These are phyloP conservation scores for Botryotinia globosa DNA, from an alignment of 2,329 filamentous ascomycete species.

Conservation along the genomic window DNA sequence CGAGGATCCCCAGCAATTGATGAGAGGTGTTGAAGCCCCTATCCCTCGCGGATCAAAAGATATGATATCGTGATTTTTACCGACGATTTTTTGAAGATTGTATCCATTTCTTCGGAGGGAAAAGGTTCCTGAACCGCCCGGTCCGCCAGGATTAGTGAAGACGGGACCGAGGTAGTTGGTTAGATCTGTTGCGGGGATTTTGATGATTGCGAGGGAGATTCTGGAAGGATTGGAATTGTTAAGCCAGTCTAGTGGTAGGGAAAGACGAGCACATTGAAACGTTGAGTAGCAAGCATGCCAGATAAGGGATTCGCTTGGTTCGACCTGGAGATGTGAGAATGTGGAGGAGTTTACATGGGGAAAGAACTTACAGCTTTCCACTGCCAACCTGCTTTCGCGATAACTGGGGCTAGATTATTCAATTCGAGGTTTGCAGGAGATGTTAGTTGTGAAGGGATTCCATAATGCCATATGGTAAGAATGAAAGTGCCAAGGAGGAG, in stretches of 20 bases:
- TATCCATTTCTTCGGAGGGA: slow-evolving; percentile 32
- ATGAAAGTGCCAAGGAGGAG: neutral
- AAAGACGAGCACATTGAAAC: slow-evolving; percentile 33
- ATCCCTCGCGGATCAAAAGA: slow-evolving; percentile 51
- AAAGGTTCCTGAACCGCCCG: slow-evolving; percentile 47
- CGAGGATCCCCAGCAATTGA: slow-evolving; percentile 48
- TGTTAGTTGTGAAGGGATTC: neutral
- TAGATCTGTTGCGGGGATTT: slow-evolving; percentile 27
- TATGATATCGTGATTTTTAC: slow-evolving; percentile 48
- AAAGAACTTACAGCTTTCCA: neutral
- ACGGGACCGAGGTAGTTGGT: slow-evolving; percentile 28
- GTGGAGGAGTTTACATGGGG: neutral
- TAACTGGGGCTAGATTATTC: neutral
- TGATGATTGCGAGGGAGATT: slow-evolving; percentile 28
- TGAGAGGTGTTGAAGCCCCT: slow-evolving; percentile 46
- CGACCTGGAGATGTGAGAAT: neutral
- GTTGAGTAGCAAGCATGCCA: slow-evolving; percentile 32
- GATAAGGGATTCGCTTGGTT: slow-evolving; percentile 20
- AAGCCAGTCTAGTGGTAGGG: slow-evolving; percentile 34
- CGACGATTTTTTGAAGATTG: slow-evolving; percentile 45
- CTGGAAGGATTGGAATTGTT: slow-evolving; percentile 24
- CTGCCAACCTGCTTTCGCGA: neutral
- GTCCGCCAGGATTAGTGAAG: slow-evolving; percentile 40
- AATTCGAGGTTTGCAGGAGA: neutral
- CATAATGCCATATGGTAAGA: slow-evolving; percentile 1